A percentile compares a stretch with the other conserved stretches of the same genome.
phyloP scores from a whole-genome alignment of 129 eudicot species.

The Lonicera japonica region DNA sequence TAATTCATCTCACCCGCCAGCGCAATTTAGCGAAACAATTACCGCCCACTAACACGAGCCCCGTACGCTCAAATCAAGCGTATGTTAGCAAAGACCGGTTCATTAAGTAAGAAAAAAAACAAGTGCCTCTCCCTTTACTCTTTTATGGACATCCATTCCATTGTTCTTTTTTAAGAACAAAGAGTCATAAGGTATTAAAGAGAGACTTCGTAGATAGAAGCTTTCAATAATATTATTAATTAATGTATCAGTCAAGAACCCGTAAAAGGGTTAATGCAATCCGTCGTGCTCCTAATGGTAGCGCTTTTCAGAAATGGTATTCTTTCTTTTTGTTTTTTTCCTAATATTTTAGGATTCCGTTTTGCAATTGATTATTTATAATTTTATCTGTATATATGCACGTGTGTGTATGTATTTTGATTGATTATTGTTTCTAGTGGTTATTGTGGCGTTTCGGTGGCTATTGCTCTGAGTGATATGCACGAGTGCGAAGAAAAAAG shows the following conservation, averaged over 20 bases:
- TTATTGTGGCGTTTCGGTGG: conserved; percentile 42
- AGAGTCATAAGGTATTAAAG: not conserved
- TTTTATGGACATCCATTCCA: not conserved
- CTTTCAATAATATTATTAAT: too few relatives aligned
- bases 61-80: conserved; percentile 4
- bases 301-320: conserved; percentile 55
- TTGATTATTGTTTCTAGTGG: conserved; percentile 18
- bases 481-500: conserved; percentile 37
- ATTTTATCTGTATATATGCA: not conserved
- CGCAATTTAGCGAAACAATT: conserved; percentile 5
- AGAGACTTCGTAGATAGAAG: not conserved
- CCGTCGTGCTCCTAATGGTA: conserved; percentile 61
- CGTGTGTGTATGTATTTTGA: not conserved
- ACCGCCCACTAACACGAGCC: conserved; percentile 11
- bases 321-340: not conserved
- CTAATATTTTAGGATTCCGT: not conserved
- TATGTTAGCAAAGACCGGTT: conserved; percentile 7
- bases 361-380: not conserved
- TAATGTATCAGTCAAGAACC: conserved; percentile 29
- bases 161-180: too few relatives aligned
- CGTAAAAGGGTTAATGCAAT: conserved; percentile 48
- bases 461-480: conserved; percentile 50
- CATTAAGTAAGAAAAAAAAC: not conserved
- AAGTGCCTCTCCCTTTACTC: not conserved
- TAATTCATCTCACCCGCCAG: conserved; percentile 16